Evolutionary conservation across 371 early-diverging fungal genomes (phyloP), one percentile per base, ranked within the genome.

Genomic region (Circinella minor): DNA sequence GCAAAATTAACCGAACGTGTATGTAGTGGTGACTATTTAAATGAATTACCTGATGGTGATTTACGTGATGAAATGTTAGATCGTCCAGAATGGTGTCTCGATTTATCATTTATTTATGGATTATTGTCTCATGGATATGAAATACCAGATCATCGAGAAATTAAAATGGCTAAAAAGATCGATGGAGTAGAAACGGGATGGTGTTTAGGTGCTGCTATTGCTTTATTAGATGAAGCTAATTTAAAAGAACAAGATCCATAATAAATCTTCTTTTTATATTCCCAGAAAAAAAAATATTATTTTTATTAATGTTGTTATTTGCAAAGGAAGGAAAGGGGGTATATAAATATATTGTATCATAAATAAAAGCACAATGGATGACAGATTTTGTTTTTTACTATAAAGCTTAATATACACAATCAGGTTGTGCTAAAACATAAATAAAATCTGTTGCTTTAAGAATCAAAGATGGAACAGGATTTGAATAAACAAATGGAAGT

Each of bases 141-240:
- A 48, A 88, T 98, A 55, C 88, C 92, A 4, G 82, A 85, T 55
- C 78, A 86, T n/a, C 81, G 96, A 36, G 80, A 80, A 14, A 72
- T 98, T 11, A 88, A 88, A 60, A 88, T 93, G 20, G 92, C 95
- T n/a, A 95, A 97, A 77, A 97, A 97, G 86, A 95, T 98, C 69
- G 87, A 92, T 46, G 94, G 90, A 36, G 89, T 95, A 39, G 98
- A 98, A 76, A 96, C 96, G 7, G 99, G 99, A 8, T 98, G 99
- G 99, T 95, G 95, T 74, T 78, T 98, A 36, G 99, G 99, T 34
- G 96, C 97, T 8, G 90, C 97, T 27, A 92, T 98, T 68, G 87
- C 92, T 11, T 81, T 93, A 43, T 79, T 94, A 47, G 90, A 90
- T 69, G 82, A 34, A 85, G 54, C 54, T 11, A 36, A 18, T 61